A percentile compares a stretch with the other conserved stretches of the same genome.
phyloP scores from a whole-genome alignment of 352 stramenopile species.

The Phytophthora pluvialis region DNA sequence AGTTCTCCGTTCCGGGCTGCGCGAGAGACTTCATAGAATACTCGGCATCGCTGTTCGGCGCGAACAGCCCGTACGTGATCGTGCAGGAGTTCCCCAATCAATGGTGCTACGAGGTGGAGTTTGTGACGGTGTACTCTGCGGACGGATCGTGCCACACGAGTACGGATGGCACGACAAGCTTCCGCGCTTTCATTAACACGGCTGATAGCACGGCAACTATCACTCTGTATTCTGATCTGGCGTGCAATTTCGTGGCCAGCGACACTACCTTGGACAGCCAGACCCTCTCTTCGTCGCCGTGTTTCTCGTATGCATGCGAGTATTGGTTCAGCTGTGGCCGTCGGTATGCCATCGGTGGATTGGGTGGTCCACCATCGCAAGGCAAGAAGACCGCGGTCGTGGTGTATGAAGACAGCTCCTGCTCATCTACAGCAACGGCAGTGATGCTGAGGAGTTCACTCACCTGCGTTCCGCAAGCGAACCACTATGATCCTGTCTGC shows the following conservation, averaged over 20 bases:
- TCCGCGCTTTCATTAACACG: slow-evolving; percentile 1
- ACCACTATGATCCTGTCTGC: slow-evolving; percentile 12
- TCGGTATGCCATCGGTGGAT: slow-evolving; percentile 5
- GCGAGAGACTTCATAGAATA: background rate
- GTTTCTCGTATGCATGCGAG: slow-evolving; percentile 4
- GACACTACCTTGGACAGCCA: slow-evolving; percentile 9
- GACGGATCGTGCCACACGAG: slow-evolving; percentile 5
- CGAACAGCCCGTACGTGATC: slow-evolving; percentile 8
- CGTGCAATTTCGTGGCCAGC: slow-evolving; percentile 3
- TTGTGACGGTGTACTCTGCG: slow-evolving; percentile 6
- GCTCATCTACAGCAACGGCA: too few species aligned
- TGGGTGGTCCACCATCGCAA: background rate
- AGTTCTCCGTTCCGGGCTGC: slow-evolving; percentile 1
- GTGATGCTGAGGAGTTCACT: too few species aligned
- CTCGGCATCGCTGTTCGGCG: background rate
- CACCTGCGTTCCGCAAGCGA: slow-evolving; percentile 3
- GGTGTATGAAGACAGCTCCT: slow-evolving; percentile 16
- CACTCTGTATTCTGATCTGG: slow-evolving; percentile 4
- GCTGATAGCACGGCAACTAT: slow-evolving; percentile 8
- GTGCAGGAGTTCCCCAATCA: slow-evolving; percentile 5
- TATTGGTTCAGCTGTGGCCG: background rate
- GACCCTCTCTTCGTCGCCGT: slow-evolving; percentile 8
- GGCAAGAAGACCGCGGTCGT: slow-evolving; percentile 14
- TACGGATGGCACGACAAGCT: slow-evolving; percentile 6
- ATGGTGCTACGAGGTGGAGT: slow-evolving; percentile 10